These are phyloP conservation scores for Vanilla planifolia DNA, from an alignment of 106 monocot species.

Conservation along the genomic window DNA sequence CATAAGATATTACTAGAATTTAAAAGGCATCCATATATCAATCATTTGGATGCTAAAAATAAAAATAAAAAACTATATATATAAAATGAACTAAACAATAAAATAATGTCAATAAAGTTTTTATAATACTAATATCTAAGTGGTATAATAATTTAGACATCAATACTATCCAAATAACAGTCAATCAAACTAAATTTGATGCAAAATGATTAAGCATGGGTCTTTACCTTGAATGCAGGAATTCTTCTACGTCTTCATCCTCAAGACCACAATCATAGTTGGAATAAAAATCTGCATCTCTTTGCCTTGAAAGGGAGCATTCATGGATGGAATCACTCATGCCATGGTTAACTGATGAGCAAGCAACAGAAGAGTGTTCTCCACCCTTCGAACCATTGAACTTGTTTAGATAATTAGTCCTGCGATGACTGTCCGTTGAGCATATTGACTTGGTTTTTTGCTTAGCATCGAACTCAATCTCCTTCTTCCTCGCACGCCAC, in stretches of 20 bases:
- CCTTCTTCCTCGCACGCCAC: constrained; percentile 89
- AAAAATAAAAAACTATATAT: too few species aligned
- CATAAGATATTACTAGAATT: too few species aligned
- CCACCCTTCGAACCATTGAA: constrained; percentile 14
- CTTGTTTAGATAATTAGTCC: constrained; percentile 9
- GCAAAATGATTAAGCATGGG: too few species aligned
- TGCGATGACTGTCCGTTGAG: constrained; percentile 9
- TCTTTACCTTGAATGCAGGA: constrained; percentile 82
- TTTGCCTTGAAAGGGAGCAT: not conserved
- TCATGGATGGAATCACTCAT: too few species aligned
- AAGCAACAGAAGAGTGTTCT: not conserved
- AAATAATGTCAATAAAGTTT: too few species aligned
- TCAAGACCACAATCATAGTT: constrained; percentile 41
- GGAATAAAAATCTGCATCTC: constrained; percentile 12
- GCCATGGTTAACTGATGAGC: not conserved
- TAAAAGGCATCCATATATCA: too few species aligned
- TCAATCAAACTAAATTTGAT: too few species aligned
- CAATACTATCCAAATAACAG: too few species aligned
- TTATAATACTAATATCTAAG: too few species aligned
- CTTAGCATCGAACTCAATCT: constrained; percentile 58
- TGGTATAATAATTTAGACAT: too few species aligned
- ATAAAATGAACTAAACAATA: too few species aligned
- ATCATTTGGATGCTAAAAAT: too few species aligned
- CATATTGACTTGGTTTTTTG: constrained; percentile 18
- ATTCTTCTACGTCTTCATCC: constrained; percentile 82